Percentiles rank a stretch among this genome's conserved stretches.
These are phyloP conservation scores for Myochromella boudieri DNA, from an alignment of 768 basidiomycete genomes.

Conservation along the genomic window DNA sequence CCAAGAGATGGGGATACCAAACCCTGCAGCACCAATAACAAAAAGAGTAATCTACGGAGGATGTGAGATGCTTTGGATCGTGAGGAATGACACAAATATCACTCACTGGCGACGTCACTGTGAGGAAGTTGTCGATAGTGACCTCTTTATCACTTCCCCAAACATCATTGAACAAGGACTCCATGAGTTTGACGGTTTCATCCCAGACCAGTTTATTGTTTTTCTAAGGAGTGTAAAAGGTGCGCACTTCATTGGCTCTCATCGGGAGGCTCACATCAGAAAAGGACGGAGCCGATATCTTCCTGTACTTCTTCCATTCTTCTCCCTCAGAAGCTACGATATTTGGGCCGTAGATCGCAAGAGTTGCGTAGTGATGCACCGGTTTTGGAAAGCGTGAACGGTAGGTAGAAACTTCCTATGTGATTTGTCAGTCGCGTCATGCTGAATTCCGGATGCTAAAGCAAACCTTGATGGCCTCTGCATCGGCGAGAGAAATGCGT, in stretches of 20 bases:
- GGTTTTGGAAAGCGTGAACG: slow-evolving; percentile 60
- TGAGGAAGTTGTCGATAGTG: slow-evolving; percentile 42
- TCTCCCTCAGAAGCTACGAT: slow-evolving; percentile 64
- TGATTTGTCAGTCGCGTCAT: not conserved
- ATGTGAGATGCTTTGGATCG: too few relatives aligned
- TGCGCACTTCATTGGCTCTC: too few relatives aligned
- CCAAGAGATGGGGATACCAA: too few relatives aligned
- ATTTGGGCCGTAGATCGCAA: slow-evolving; percentile 59
- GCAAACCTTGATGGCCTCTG: slow-evolving; percentile 38
- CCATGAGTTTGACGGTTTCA: slow-evolving; percentile 40
- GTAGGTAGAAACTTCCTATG: slow-evolving; percentile 49
- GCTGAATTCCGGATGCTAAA: not conserved
- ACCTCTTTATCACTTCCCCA: slow-evolving; percentile 45
- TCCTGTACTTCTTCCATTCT: slow-evolving; percentile 65
- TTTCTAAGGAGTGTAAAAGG: slow-evolving; percentile 34
- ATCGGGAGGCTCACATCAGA: slow-evolving; percentile 44
- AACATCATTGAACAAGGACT: slow-evolving; percentile 43
- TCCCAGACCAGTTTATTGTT: slow-evolving; percentile 52
- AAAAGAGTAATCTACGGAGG: too few relatives aligned
- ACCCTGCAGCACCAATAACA: too few relatives aligned
- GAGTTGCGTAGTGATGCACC: slow-evolving; percentile 39
- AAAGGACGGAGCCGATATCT: slow-evolving; percentile 62
- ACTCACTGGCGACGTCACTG: slow-evolving; percentile 54
- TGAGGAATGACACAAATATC: too few relatives aligned
- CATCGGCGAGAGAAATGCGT: slow-evolving; percentile 35